Evolutionary conservation across 1,139 yeast genomes (phyloP).

Genomic region (Candida tropicalis): DNA sequence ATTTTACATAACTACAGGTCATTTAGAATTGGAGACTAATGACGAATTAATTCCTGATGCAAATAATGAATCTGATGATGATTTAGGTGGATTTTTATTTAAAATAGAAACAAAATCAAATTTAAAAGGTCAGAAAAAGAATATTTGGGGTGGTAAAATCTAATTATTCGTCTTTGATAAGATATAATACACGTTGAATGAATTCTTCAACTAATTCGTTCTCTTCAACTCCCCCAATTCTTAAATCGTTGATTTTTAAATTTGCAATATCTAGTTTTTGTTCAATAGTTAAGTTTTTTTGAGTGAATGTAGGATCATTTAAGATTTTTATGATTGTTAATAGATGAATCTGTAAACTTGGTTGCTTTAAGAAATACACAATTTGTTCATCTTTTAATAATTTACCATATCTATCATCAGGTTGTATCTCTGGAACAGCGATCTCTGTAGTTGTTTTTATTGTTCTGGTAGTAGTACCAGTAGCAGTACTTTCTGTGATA

Average conservation of each 20-base stretch:
- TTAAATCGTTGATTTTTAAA: conserved; percentile 58
- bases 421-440: too few species aligned
- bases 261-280: conserved; percentile 61
- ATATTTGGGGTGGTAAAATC: conserved; percentile 25
- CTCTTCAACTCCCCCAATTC: conserved; percentile 65
- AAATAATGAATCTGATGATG: conserved; percentile 43
- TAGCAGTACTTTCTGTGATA: too few species aligned
- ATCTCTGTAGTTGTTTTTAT: neutral
- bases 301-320: conserved; percentile 15
- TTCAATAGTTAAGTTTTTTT: conserved; percentile 44
- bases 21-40: conserved; percentile 42
- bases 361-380: conserved; percentile 43
- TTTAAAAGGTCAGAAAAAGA: conserved; percentile 29
- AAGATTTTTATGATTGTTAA: conserved; percentile 48
- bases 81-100: conserved; percentile 51
- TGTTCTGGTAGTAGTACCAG: conserved; percentile 1
- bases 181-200: conserved; percentile 19
- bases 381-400: conserved; percentile 40
- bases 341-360: conserved; percentile 57
- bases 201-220: conserved; percentile 71
- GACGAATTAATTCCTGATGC: conserved; percentile 32
- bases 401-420: conserved; percentile 17
- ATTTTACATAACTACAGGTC: conserved; percentile 71
- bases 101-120: conserved; percentile 24
- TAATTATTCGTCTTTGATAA: neutral